Evolutionary conservation across 2,329 filamentous ascomycete genomes (phyloP).

Genomic region (Epichloe glyceriae): DNA sequence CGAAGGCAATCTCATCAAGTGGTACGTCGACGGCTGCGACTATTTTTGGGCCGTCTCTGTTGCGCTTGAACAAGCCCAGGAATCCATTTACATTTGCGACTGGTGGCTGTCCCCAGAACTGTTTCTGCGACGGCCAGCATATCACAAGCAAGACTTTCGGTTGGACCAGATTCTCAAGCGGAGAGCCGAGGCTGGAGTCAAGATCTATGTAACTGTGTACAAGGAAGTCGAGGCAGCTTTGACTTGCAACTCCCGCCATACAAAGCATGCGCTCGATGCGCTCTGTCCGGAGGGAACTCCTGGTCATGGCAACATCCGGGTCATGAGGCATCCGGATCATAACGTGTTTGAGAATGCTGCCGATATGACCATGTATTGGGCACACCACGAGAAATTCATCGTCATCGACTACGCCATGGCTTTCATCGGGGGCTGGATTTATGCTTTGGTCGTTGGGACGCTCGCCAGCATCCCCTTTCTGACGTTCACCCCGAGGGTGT

Average conservation of each 20-base stretch:
- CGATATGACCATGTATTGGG: slow-evolving; percentile 97
- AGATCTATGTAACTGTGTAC: slow-evolving; percentile 89
- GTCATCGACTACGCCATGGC: slow-evolving; percentile 84
- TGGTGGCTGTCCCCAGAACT: slow-evolving; percentile 94
- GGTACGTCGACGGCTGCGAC: slow-evolving; percentile 92
- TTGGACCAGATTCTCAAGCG: slow-evolving; percentile 80
- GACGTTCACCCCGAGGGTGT: slow-evolving; percentile 81
- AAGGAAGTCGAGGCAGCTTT: slow-evolving; percentile 72
- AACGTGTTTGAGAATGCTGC: slow-evolving; percentile 87
- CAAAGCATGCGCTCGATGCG: slow-evolving; percentile 69
- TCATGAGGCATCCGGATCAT: slow-evolving; percentile 89
- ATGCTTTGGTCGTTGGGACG: slow-evolving; percentile 93
- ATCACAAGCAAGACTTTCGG: slow-evolving; percentile 71
- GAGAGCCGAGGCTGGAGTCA: slow-evolving; percentile 80
- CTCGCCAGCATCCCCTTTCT: slow-evolving; percentile 68
- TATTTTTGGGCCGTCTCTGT: slow-evolving; percentile 92
- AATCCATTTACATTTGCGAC: slow-evolving; percentile 90
- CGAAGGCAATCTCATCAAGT: slow-evolving; percentile 79
- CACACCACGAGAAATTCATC: slow-evolving; percentile 95
- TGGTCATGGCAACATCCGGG: slow-evolving; percentile 75
- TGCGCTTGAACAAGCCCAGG: slow-evolving; percentile 78
- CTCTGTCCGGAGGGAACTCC: slow-evolving; percentile 72
- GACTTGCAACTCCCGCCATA: slow-evolving; percentile 87
- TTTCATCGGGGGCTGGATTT: slow-evolving; percentile 92
- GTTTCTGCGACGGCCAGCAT: slow-evolving; percentile 74